Evolutionary conservation across 352 stramenopile genomes (phyloP), one percentile per base, ranked within the genome.

Genomic region (Phytophthora tubulina): DNA sequence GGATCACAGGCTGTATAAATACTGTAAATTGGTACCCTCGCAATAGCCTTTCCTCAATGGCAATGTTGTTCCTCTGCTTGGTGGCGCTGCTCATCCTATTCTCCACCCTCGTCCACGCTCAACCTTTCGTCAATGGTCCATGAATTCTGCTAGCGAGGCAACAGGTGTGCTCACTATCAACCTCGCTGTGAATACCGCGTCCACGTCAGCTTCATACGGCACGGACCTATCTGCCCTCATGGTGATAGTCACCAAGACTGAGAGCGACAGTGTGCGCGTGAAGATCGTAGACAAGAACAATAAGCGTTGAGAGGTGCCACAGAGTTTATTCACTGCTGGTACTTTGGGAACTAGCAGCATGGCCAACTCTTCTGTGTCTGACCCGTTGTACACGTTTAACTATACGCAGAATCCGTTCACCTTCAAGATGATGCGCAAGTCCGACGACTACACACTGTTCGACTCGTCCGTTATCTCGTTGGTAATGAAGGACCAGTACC

Each of bases 241-340:
- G 49, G 81, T 84, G 31, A 75, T 78, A 0, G 73, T 86, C 4
- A 71, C 64, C 51, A 79, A 84, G 63, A 78, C 63, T 14, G 50
- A 78, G 38, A 70, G 51, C 33, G 78, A 86, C 57, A 78, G 62
- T 27, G 68, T 89, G 11, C 81, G 76, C 7, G 68, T 89, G 61
- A 86, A 86, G 64, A 89, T 86, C 64, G 70, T 71, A 11, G 81
- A 86, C 68, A 86, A 86, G 74, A 85, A 79, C 59, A 72, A 30
- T 42, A 75, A 82, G 36, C 81, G 81, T 10, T 89, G 81, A 78
- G 81, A 89, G 46, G 81, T 89, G 14, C 78, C 81, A 4, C 64
- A 35, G 45, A 74, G 49, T 13, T 55, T 88, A 13, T 88, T 79
- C 55, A 63, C 78, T 11, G 61, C 80, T 39, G 78, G 72, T 21